Conservation (phyloP, 139 green algal species). For the Coelastrella sp. region DNA sequence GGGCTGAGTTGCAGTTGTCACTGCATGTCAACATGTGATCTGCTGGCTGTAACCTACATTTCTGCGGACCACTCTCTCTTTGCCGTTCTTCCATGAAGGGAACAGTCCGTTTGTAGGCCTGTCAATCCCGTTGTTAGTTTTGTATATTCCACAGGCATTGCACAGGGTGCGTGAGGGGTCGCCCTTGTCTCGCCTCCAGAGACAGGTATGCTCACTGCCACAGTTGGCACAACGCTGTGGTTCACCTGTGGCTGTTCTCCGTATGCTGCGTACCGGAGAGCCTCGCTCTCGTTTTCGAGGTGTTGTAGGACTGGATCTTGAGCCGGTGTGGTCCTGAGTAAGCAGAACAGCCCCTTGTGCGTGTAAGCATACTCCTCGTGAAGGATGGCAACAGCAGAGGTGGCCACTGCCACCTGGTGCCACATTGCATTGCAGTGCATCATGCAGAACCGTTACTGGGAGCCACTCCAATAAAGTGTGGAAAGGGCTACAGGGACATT, state of each 20-base stretch:
- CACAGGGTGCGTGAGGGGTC: slow-evolving; percentile 29
- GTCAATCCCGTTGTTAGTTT: slow-evolving; percentile 39
- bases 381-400: too few species aligned
- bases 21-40: too few species aligned
- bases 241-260: background rate
- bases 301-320: background rate
- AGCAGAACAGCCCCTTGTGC: too few species aligned
- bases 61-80: slow-evolving; percentile 30
- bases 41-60: slow-evolving; percentile 31
- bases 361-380: too few species aligned
- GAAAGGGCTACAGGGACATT: too few species aligned
- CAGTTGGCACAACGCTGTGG: slow-evolving; percentile 29
- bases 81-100: slow-evolving; percentile 35
- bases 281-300: background rate
- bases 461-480: too few species aligned
- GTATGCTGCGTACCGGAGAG: background rate
- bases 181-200: slow-evolving; percentile 36
- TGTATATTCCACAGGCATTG: slow-evolving; percentile 42
- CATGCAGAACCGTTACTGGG: too few species aligned
- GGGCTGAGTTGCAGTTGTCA: too few species aligned
- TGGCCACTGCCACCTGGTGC: too few species aligned
- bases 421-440: too few species aligned
- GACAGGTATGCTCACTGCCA: background rate
- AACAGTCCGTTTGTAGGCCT: slow-evolving; percentile 29
- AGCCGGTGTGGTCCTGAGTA: slow-evolving; percentile 1